phyloP scores from a whole-genome alignment of 148 eudicot genomes.

The Heliosperma pusillum region DNA sequence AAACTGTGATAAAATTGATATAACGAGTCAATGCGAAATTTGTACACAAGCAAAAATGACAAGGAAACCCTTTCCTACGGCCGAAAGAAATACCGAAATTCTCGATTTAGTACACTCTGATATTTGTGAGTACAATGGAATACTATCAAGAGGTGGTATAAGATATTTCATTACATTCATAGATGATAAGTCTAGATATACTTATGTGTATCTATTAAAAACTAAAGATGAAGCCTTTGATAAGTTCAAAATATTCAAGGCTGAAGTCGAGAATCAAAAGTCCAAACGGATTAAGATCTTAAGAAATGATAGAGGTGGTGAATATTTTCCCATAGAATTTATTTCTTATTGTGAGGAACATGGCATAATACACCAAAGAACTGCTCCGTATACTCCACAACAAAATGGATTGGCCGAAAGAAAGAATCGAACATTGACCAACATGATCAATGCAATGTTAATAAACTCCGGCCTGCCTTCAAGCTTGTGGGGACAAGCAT shows the following conservation, averaged over 20 bases:
- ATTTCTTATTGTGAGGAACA: neutral
- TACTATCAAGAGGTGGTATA: neutral
- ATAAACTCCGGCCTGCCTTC: neutral
- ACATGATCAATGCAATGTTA: constrained; percentile 10
- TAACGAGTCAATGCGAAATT: neutral
- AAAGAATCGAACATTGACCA: neutral
- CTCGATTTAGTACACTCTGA: neutral
- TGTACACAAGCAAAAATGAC: neutral
- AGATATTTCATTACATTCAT: neutral
- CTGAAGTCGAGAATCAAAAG: neutral
- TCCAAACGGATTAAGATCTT: too few relatives aligned
- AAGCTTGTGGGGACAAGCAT: constrained; percentile 5
- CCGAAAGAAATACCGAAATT: neutral
- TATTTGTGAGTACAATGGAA: neutral
- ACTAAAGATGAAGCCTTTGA: neutral
- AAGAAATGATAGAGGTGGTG: constrained; percentile 5
- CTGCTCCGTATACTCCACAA: neutral
- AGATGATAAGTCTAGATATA: neutral
- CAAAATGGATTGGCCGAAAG: constrained; percentile 4
- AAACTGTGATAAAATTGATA: neutral
- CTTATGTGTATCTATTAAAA: neutral
- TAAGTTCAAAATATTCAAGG: neutral
- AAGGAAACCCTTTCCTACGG: neutral
- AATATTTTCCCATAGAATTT: neutral
- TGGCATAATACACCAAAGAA: neutral